Conservation (phyloP, 2,329 filamentous ascomycete species). For the Colletotrichum coccodes region DNA sequence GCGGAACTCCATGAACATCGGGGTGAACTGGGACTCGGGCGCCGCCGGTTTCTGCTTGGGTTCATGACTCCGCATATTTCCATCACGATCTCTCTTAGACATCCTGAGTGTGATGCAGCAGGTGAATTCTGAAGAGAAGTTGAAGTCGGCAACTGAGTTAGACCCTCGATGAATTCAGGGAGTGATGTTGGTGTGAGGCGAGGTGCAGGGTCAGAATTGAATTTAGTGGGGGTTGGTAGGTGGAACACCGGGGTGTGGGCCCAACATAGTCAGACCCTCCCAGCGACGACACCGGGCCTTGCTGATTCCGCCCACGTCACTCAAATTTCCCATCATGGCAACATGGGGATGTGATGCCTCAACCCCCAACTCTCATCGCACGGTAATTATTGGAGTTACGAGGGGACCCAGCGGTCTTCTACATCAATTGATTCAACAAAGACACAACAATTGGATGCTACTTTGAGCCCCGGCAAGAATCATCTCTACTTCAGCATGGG, state of each 20-base stretch:
- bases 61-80: slow-evolving; percentile 55
- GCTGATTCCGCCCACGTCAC: slow-evolving; percentile 31
- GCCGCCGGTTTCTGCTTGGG: slow-evolving; percentile 41
- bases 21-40: slow-evolving; percentile 60
- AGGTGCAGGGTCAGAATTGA: slow-evolving; percentile 22
- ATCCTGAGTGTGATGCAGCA: background rate
- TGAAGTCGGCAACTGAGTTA: background rate
- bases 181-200: slow-evolving; percentile 16
- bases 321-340: slow-evolving; percentile 28
- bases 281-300: slow-evolving; percentile 13
- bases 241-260: slow-evolving; percentile 6
- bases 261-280: background rate
- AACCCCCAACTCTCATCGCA: background rate
- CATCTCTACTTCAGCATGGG: slow-evolving; percentile 29
- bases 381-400: background rate
- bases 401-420: background rate
- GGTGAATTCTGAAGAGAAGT: background rate
- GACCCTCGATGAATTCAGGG: slow-evolving; percentile 11
- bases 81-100: slow-evolving; percentile 63
- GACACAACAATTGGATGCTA: background rate
- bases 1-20: slow-evolving; percentile 88
- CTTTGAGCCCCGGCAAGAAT: background rate
- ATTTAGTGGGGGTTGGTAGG: slow-evolving; percentile 17
- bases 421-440: background rate
- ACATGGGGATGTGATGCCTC: background rate